Evolutionary conservation across 2,329 filamentous ascomycete genomes (phyloP).

Genomic region (Cercospora sesami): DNA sequence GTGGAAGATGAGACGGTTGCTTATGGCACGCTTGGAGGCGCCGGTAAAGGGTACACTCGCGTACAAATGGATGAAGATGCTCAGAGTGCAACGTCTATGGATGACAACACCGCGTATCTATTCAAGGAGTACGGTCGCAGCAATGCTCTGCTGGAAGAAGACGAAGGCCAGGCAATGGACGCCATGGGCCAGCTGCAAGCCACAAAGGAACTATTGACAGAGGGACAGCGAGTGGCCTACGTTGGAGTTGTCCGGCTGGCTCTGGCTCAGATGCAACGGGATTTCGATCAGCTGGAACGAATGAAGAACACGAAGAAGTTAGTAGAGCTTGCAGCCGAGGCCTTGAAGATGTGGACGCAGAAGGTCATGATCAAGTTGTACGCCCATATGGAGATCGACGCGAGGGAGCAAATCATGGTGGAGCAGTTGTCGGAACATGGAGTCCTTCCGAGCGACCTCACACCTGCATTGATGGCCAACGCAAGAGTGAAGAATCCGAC

Average conservation of each 20-base stretch:
- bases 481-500: slow-evolving; percentile 83
- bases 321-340: slow-evolving; percentile 68
- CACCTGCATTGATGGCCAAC: slow-evolving; percentile 85
- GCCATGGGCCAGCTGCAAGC: slow-evolving; percentile 88
- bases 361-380: slow-evolving; percentile 98
- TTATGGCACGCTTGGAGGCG: slow-evolving; percentile 79
- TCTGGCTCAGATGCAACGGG: slow-evolving; percentile 73
- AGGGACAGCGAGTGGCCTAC: slow-evolving; percentile 93
- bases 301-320: slow-evolving; percentile 71
- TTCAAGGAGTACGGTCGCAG: slow-evolving; percentile 73
- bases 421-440: slow-evolving; percentile 94
- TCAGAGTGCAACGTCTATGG: slow-evolving; percentile 90
- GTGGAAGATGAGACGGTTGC: slow-evolving; percentile 68
- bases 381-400: slow-evolving; percentile 91
- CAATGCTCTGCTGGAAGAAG: slow-evolving; percentile 58
- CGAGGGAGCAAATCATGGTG: slow-evolving; percentile 95
- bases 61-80: slow-evolving; percentile 95
- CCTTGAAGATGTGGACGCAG: slow-evolving; percentile 92
- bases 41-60: slow-evolving; percentile 90
- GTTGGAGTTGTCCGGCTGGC: slow-evolving; percentile 84
- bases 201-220: slow-evolving; percentile 91
- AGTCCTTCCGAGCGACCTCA: slow-evolving; percentile 79
- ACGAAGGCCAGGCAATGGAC: slow-evolving; percentile 77
- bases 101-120: slow-evolving; percentile 93
- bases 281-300: slow-evolving; percentile 62